Conservation (phyloP, 257 asterid species). For the Capsicum pubescens region DNA sequence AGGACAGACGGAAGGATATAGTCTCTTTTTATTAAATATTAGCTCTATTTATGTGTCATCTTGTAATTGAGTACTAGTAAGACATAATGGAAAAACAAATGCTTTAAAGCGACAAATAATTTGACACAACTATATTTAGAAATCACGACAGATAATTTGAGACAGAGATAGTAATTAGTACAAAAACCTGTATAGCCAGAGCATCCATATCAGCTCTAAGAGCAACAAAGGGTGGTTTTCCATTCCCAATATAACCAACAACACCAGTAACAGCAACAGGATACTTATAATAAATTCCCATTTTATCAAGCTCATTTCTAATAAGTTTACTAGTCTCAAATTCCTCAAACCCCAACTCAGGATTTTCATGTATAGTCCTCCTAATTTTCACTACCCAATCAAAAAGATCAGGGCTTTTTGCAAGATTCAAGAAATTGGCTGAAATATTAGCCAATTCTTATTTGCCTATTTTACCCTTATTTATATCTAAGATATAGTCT, state of each 20-base stretch:
- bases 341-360: conserved; percentile 72
- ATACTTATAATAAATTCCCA: conserved; percentile 28
- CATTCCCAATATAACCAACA: conserved; percentile 64
- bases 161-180: no score
- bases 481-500: no score
- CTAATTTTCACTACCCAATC: conserved; percentile 63
- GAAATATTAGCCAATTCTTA: conserved; percentile 46
- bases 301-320: conserved; percentile 49
- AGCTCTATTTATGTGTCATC: no score
- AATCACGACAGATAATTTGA: no score
- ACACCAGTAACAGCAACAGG: conserved; percentile 69
- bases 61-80: no score
- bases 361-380: conserved; percentile 64
- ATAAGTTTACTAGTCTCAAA: conserved; percentile 64
- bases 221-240: conserved; percentile 65
- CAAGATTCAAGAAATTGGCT: conserved; percentile 46
- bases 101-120: no score
- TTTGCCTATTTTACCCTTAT: not conserved
- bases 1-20: no score
- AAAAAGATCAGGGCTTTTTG: conserved; percentile 44
- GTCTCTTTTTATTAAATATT: no score
- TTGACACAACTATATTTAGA: no score
- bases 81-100: no score
- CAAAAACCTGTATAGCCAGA: conserved; percentile 58
- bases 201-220: conserved; percentile 81